These are phyloP conservation scores for Phialocephala sp. DNA, from an alignment of 2,329 filamentous ascomycete species.

Conservation along the genomic window DNA sequence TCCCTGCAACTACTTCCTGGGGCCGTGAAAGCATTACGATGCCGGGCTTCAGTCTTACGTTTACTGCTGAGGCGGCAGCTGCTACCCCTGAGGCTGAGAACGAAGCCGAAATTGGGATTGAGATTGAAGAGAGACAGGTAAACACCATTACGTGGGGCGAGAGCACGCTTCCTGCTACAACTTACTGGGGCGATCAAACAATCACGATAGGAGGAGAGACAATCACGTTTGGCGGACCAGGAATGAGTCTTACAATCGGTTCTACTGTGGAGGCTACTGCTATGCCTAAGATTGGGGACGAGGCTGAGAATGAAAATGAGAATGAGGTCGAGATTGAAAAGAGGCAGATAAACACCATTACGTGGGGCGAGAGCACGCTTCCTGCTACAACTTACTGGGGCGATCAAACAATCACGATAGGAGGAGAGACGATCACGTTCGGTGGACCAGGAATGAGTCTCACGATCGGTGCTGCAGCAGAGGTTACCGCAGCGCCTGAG, in stretches of 20 bases:
- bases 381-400: constrained; percentile 7
- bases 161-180: background rate
- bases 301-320: too few relatives aligned
- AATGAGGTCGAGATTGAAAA: background rate
- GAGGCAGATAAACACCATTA: background rate
- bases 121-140: background rate
- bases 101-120: background rate
- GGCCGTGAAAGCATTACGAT: background rate
- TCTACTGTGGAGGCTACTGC: background rate
- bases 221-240: constrained; percentile 3
- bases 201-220: constrained; percentile 12
- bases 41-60: background rate
- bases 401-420: constrained; percentile 4
- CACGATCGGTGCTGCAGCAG: background rate
- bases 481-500: background rate
- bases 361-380: constrained; percentile 3
- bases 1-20: constrained; percentile 6
- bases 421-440: constrained; percentile 7
- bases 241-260: background rate
- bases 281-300: background rate
- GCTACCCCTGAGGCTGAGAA: background rate
- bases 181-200: constrained; percentile 5
- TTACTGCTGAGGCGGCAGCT: background rate
- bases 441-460: constrained; percentile 5
- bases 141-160: constrained; percentile 1